A percentile compares a stretch with the other conserved stretches of the same genome.
Evolutionary conservation across 805 yeast species (phyloP).

Genomic region (Candida ovalis): DNA sequence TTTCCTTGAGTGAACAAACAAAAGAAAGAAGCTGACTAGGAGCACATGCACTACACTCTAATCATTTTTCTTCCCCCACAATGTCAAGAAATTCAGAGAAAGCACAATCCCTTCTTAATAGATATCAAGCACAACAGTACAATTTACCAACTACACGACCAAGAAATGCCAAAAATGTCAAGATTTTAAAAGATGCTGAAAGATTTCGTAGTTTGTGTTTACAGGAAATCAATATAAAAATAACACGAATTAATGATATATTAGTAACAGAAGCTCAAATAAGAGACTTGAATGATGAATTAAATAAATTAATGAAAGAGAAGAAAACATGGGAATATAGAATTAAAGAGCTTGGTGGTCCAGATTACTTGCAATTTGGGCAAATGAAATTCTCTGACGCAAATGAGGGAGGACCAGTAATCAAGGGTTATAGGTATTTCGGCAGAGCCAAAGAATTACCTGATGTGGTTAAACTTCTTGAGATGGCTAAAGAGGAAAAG

Average conservation of each 20-base stretch:
- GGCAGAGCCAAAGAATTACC: conserved; percentile 82
- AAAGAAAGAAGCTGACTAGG: too few relatives aligned
- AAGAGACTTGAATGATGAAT: conserved; percentile 68
- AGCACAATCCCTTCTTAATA: conserved; percentile 64
- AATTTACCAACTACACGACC: conserved; percentile 51
- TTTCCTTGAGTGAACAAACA: too few relatives aligned
- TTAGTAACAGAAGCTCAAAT: conserved; percentile 56
- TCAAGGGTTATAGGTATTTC: conserved; percentile 65
- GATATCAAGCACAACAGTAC: conserved; percentile 61
- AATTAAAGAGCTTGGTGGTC: conserved; percentile 68
- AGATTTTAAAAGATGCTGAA: conserved; percentile 59
- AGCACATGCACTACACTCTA: too few relatives aligned
- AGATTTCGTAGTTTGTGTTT: conserved; percentile 62
- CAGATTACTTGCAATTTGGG: conserved; percentile 45
- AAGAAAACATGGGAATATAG: conserved; percentile 76
- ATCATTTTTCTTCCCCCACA: too few relatives aligned
- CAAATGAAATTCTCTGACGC: neutral
- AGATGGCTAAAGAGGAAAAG: conserved; percentile 27
- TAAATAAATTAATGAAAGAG: conserved; percentile 65
- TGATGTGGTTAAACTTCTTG: conserved; percentile 54
- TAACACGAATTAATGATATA: conserved; percentile 62
- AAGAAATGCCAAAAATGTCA: conserved; percentile 48
- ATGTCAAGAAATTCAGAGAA: conserved; percentile 81
- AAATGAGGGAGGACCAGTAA: conserved; percentile 10
- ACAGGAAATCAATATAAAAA: conserved; percentile 57